Percentiles rank a stretch among this genome's conserved stretches.
phyloP scores from a whole-genome alignment of 306 rosid species.

The Trifolium subterraneum region DNA sequence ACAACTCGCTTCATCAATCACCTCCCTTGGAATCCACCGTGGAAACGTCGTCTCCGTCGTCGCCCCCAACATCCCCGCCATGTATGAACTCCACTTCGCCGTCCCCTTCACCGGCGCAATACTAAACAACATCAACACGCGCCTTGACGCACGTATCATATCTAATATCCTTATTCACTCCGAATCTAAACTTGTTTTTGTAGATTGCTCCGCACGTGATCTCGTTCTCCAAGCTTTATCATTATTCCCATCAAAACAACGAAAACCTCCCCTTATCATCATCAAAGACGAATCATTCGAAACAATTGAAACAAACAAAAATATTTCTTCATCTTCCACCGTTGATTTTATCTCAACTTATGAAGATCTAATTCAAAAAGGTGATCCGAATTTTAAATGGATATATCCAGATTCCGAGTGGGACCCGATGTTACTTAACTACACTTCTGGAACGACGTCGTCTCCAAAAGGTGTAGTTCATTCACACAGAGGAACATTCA shows the following conservation, averaged over 20 bases:
- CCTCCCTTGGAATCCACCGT: slow-evolving; percentile 53
- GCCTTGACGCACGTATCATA: slow-evolving; percentile 67
- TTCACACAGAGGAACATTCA: slow-evolving; percentile 57
- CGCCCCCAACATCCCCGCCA: slow-evolving; percentile 77
- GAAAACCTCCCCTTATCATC: slow-evolving; percentile 52
- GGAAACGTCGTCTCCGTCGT: slow-evolving; percentile 65
- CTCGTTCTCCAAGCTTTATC: slow-evolving; percentile 50
- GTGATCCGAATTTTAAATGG: slow-evolving; percentile 56
- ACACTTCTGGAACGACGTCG: slow-evolving; percentile 78
- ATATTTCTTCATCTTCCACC: background rate
- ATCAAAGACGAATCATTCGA: slow-evolving; percentile 41
- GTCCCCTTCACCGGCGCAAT: slow-evolving; percentile 74
- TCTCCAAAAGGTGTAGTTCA: slow-evolving; percentile 78
- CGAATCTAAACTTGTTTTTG: slow-evolving; percentile 63
- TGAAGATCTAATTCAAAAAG: slow-evolving; percentile 49
- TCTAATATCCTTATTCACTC: slow-evolving; percentile 61
- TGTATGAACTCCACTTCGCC: slow-evolving; percentile 84
- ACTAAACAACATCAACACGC: slow-evolving; percentile 69
- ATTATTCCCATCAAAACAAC: slow-evolving; percentile 35
- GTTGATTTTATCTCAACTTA: slow-evolving; percentile 38
- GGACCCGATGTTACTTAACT: slow-evolving; percentile 65
- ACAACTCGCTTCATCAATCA: slow-evolving; percentile 61
- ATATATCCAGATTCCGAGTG: slow-evolving; percentile 54
- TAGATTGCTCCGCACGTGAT: slow-evolving; percentile 49
- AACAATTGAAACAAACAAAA: background rate